Percentiles rank a stretch among this genome's conserved stretches.
These are phyloP conservation scores for Globisporangium carolinianum DNA, from an alignment of 352 stramenopile genomes.

Conservation along the genomic window DNA sequence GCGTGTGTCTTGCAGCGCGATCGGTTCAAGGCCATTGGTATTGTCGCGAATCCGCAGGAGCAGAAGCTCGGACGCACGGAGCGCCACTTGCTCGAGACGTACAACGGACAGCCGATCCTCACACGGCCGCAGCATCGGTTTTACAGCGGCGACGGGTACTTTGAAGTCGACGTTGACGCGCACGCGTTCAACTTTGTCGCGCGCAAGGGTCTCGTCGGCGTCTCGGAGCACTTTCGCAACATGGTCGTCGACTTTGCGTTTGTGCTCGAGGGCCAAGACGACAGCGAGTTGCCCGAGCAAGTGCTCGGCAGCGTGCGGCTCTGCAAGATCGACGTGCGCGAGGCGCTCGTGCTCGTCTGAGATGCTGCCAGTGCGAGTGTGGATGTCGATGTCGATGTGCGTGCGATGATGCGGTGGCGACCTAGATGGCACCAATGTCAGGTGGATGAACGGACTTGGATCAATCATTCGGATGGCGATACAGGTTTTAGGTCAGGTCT, in stretches of 20 bases:
- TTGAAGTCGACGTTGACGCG: conserved; percentile 77
- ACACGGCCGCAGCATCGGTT: conserved; percentile 76
- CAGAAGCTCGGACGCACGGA: conserved; percentile 65
- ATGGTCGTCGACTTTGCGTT: conserved; percentile 85
- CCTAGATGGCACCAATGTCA: no score
- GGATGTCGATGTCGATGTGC: no score
- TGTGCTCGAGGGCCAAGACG: conserved; percentile 73
- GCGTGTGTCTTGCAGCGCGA: conserved; percentile 32
- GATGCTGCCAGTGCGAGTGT: neutral
- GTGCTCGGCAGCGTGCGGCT: conserved; percentile 69
- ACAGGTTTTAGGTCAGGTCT: no score
- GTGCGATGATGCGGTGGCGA: no score
- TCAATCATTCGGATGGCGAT: no score
- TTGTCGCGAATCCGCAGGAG: conserved; percentile 72
- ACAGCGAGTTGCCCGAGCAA: conserved; percentile 69
- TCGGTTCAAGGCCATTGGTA: conserved; percentile 76
- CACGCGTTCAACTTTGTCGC: conserved; percentile 84
- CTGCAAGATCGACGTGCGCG: conserved; percentile 65
- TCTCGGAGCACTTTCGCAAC: conserved; percentile 69
- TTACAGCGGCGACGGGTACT: conserved; percentile 63
- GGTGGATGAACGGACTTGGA: no score
- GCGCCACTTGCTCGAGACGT: conserved; percentile 70
- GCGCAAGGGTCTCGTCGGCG: conserved; percentile 60
- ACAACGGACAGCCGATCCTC: conserved; percentile 78
- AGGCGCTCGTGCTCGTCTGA: conserved; percentile 34